Percentiles rank a stretch among this genome's conserved stretches.
Conservation (phyloP, 2,329 filamentous ascomycete genomes). For the Plectosphaerella plurivora region DNA sequence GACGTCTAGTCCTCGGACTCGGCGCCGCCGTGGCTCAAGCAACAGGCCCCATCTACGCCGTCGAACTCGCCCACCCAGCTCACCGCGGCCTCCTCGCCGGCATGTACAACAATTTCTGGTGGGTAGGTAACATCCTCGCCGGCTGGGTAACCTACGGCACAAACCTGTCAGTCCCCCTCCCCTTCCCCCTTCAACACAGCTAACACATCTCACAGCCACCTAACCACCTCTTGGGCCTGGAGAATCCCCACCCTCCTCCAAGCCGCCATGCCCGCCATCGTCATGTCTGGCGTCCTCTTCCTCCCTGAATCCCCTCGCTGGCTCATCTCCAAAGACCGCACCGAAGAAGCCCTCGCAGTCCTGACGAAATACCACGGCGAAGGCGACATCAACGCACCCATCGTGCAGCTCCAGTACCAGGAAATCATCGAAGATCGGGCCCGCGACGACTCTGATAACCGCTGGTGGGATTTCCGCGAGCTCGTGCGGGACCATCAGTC, state of each 20-base stretch:
- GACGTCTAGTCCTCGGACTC: conserved; percentile 38
- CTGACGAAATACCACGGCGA: conserved; percentile 59
- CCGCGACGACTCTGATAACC: conserved; percentile 45
- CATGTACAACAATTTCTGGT: conserved; percentile 42
- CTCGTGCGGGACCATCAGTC: conserved; percentile 42
- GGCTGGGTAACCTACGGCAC: conserved; percentile 45
- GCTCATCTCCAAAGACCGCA: conserved; percentile 60
- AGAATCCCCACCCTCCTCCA: conserved; percentile 53
- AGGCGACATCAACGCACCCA: conserved; percentile 43
- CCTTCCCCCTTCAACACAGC: background rate
- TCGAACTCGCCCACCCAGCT: conserved; percentile 58
- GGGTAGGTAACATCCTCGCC: conserved; percentile 48
- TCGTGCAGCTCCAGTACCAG: conserved; percentile 53
- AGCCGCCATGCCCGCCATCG: conserved; percentile 31
- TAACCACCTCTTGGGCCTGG: conserved; percentile 44
- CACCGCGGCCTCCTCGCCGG: conserved; percentile 52
- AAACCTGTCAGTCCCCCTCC: conserved; percentile 8
- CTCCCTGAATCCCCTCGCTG: conserved; percentile 73
- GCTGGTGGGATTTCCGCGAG: conserved; percentile 56
- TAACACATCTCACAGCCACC: conserved; percentile 4
- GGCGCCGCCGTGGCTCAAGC: conserved; percentile 56
- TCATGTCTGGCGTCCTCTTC: conserved; percentile 54
- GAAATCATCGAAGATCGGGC: conserved; percentile 49
- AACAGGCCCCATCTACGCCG: conserved; percentile 57
- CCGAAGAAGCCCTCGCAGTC: conserved; percentile 51